Base-by-base conservation (phyloP, 139 green algal species). In the Picochlorum costavermella region DNA sequence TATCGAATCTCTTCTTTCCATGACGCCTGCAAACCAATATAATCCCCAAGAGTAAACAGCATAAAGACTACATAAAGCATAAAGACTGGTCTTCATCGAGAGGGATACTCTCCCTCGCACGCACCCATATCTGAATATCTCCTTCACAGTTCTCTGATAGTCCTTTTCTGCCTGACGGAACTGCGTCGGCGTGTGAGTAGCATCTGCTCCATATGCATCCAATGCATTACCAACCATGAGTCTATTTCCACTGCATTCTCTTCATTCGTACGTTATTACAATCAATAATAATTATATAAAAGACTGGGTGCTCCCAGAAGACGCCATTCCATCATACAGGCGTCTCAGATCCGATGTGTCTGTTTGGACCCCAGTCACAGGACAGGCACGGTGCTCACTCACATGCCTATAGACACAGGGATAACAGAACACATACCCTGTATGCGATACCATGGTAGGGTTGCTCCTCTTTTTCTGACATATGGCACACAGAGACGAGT, bases 351-450 rank as follows among this genome's bases (percentile, higher is more conserved):
- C n/a, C 17, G 46, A 53, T 5, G 20, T 53, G n/a, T 53, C 46
- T 23, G n/a, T 23, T 6, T 9, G 11, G 46, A 53, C 5, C 46
- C 46, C 46, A 0, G 89, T 96, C 12, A 97, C 75, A 2, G 90
- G 90, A 70, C 90, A 97, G 30, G 67, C 68, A 5, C 67, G 68
- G 8, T 81, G 26, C 46, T 83, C 40, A 26, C 51, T 29, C 5
- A 97, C 79, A 46, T 81, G 73, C 10, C 37, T 64, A 60, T 89
- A 87, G 2, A 89, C 61, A 74, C 91, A 97, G 16, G 85, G 79
- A 72, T 97, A 98, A 83, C 91, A 97, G 70, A 90, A 96, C 0
- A 86, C 84, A 62, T 94, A 97, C 48, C 91, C 91, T 0, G 80
- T 90, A 4, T 77, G 77, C n/a, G 81, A 71, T 9, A 88, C 28